phyloP scores from a whole-genome alignment of 2,329 filamentous ascomycete species.

The Aspergillus latus region DNA sequence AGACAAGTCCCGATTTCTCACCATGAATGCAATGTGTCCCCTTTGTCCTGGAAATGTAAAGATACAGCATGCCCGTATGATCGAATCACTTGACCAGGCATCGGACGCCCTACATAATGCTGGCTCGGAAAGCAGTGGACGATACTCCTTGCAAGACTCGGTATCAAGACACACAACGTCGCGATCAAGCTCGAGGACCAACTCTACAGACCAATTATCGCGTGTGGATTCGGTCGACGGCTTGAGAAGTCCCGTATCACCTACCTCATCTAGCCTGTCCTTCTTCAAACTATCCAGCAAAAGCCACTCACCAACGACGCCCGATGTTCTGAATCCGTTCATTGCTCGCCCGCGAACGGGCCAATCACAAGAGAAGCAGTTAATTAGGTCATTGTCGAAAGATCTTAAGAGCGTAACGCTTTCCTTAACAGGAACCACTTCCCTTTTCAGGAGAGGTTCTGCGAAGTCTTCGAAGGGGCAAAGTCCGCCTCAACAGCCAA shows the following conservation, averaged over 20 bases:
- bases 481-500: conserved; percentile 31
- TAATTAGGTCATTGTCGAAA: conserved; percentile 18
- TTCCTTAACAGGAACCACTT: conserved; percentile 18
- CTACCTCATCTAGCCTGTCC: conserved; percentile 10
- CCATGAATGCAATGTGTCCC: conserved; percentile 31
- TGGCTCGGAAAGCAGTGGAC: conserved; percentile 20
- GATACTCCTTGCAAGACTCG: conserved; percentile 20
- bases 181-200: conserved; percentile 25
- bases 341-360: conserved; percentile 11
- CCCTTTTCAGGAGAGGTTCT: conserved; percentile 24
- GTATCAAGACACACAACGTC: conserved; percentile 21
- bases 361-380: conserved; percentile 18
- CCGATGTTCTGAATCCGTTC: conserved; percentile 15
- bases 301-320: conserved; percentile 10
- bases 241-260: conserved; percentile 19
- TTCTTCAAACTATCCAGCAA: conserved; percentile 20
- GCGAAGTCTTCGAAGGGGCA: conserved; percentile 15
- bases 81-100: conserved; percentile 34
- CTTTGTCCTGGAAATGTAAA: conserved; percentile 31
- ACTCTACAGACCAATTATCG: conserved; percentile 24
- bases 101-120: conserved; percentile 23
- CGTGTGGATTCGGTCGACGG: conserved; percentile 19
- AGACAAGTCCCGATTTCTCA: conserved; percentile 20
- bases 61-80: conserved; percentile 36
- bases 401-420: conserved; percentile 24